Evolutionary conservation across 2,329 filamentous ascomycete genomes (phyloP).

Genomic region (Pseudocercospora eumusae): DNA sequence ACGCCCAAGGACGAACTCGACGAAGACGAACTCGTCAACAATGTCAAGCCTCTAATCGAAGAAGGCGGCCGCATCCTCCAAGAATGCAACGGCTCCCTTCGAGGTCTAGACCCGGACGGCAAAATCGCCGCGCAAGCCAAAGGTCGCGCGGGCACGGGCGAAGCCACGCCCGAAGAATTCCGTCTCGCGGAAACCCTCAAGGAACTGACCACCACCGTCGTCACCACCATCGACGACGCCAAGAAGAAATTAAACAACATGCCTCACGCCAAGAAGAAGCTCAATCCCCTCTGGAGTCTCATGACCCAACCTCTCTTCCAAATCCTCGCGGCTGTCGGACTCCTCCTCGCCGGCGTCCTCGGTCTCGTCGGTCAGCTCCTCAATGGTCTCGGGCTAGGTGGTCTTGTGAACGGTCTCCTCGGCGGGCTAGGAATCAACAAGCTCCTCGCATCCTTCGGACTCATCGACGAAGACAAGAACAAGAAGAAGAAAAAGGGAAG

Average conservation of each 20-base stretch:
- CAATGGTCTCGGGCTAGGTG: slow-evolving; percentile 78
- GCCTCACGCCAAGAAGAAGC: slow-evolving; percentile 91
- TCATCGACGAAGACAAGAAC: slow-evolving; percentile 54
- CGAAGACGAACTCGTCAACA: slow-evolving; percentile 82
- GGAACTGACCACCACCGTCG: slow-evolving; percentile 78
- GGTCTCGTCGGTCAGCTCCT: slow-evolving; percentile 80
- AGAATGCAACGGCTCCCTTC: slow-evolving; percentile 83
- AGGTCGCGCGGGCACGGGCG: slow-evolving; percentile 70
- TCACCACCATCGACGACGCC: slow-evolving; percentile 79
- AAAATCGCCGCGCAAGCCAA: slow-evolving; percentile 83
- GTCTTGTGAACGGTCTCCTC: slow-evolving; percentile 75
- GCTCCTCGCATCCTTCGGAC: slow-evolving; percentile 71
- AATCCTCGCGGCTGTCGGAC: slow-evolving; percentile 84
- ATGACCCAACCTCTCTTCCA: slow-evolving; percentile 85
- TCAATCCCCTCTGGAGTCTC: slow-evolving; percentile 85
- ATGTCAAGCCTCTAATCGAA: slow-evolving; percentile 85
- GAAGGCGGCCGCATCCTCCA: slow-evolving; percentile 78
- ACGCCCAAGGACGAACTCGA: slow-evolving; percentile 85
- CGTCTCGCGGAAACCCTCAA: slow-evolving; percentile 82
- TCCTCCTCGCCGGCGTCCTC: slow-evolving; percentile 79
- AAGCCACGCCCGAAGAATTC: slow-evolving; percentile 81
- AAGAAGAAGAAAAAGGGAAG: slow-evolving; percentile 47
- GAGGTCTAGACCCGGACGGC: slow-evolving; percentile 85
- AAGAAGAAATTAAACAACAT: slow-evolving; percentile 88
- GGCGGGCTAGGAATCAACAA: slow-evolving; percentile 75